A percentile compares a stretch with the other conserved stretches of the same genome.
These are phyloP conservation scores for Barnettozyma vustinii DNA, from an alignment of 805 yeast species.

Conservation along the genomic window DNA sequence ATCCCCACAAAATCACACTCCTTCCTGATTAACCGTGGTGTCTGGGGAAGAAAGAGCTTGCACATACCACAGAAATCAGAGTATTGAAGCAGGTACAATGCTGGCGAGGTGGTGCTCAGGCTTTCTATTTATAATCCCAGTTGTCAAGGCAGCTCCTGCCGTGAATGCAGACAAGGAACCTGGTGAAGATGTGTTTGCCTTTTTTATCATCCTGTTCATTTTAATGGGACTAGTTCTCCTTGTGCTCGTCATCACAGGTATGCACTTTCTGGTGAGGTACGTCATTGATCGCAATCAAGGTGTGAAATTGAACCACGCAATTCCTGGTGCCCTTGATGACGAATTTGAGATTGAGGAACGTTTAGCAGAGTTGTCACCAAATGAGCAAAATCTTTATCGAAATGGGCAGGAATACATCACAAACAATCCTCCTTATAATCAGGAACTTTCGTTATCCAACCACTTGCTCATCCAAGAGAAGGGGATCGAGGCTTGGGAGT, in stretches of 20 bases:
- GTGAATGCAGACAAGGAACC: not conserved
- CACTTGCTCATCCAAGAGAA: slow-evolving; percentile 59
- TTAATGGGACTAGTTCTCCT: slow-evolving; percentile 6
- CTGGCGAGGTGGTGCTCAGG: not conserved
- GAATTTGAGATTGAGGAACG: slow-evolving; percentile 45
- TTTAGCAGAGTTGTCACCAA: slow-evolving; percentile 39
- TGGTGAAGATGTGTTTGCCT: slow-evolving; percentile 2
- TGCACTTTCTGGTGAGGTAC: slow-evolving; percentile 4
- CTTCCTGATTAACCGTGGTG: not conserved
- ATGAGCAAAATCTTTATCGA: slow-evolving; percentile 46
- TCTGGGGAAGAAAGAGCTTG: not conserved
- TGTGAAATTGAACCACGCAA: slow-evolving; percentile 23
- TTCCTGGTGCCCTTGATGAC: slow-evolving; percentile 56
- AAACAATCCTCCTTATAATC: slow-evolving; percentile 19
- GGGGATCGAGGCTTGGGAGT: slow-evolving; percentile 83
- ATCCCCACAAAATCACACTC: not conserved
- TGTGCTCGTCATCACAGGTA: not conserved
- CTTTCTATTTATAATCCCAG: not conserved
- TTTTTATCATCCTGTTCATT: slow-evolving; percentile 8
- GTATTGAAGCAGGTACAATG: not conserved
- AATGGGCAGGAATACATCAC: slow-evolving; percentile 36
- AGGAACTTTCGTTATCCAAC: slow-evolving; percentile 25
- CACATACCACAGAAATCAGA: not conserved
- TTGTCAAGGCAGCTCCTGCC: not conserved
- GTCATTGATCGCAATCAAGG: slow-evolving; percentile 5